Evolutionary conservation across 345 rosid species (phyloP).

Genomic region (Hibiscus mutabilis): DNA sequence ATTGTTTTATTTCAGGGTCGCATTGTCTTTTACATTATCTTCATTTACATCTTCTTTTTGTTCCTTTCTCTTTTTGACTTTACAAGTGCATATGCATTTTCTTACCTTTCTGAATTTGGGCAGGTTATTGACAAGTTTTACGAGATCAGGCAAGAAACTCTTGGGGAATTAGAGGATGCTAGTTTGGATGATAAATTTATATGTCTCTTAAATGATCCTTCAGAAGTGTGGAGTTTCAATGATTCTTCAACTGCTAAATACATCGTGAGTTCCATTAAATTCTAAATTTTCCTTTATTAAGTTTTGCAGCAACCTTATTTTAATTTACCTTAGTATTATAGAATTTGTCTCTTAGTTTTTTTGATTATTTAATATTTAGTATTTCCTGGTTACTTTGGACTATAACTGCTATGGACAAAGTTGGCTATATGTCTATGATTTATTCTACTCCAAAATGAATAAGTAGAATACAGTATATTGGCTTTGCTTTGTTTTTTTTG

Average conservation of each 20-base stretch:
- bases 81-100: not conserved
- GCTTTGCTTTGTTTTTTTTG: not conserved
- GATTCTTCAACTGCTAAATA: conserved; percentile 74
- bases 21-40: not conserved
- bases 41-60: not conserved
- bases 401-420: not conserved
- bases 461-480: not conserved
- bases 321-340: not conserved
- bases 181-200: conserved; percentile 64
- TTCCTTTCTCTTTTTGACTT: not conserved
- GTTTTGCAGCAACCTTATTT: not conserved
- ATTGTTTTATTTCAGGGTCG: not conserved
- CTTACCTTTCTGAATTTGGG: conserved; percentile 6
- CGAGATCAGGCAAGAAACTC: conserved; percentile 55
- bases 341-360: not conserved
- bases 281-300: not conserved
- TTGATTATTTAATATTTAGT: not conserved
- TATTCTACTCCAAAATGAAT: not conserved
- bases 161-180: conserved; percentile 37
- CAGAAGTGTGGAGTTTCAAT: conserved; percentile 72
- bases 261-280: conserved; percentile 50
- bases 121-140: conserved; percentile 73
- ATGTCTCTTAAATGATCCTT: conserved; percentile 58
- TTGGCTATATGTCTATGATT: conserved; percentile 3
- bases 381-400: not conserved